Percentiles rank a stretch among this genome's conserved stretches.
Evolutionary conservation across 169 alveolate genomes (phyloP).

Genomic region (Plasmodium gonderi): DNA sequence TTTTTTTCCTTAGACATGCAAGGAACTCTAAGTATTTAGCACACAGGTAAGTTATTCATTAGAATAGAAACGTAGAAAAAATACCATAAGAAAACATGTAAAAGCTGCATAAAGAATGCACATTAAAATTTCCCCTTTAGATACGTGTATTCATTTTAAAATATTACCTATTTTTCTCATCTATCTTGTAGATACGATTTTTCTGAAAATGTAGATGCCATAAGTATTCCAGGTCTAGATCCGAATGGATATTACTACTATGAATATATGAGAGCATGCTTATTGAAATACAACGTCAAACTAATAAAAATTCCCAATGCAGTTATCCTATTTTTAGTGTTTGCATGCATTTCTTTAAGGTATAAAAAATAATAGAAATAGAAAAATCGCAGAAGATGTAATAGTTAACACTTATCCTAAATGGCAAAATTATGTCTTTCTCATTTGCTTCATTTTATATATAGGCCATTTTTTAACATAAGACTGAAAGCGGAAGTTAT

Average conservation of each 20-base stretch:
- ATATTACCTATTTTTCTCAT: neutral
- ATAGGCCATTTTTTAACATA: constrained; percentile 80
- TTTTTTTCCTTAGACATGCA: constrained; percentile 20
- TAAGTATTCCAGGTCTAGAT: constrained; percentile 83
- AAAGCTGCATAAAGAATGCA: neutral
- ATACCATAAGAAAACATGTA: constrained; percentile 7
- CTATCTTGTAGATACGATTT: constrained; percentile 82
- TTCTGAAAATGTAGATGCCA: constrained; percentile 81
- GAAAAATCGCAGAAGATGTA: neutral
- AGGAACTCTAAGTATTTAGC: constrained; percentile 74
- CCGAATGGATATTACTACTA: constrained; percentile 86
- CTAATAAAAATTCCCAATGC: constrained; percentile 83
- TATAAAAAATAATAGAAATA: constrained; percentile 3
- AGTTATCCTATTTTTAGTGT: constrained; percentile 79
- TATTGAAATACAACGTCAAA: constrained; percentile 80
- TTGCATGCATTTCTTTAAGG: constrained; percentile 78
- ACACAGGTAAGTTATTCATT: constrained; percentile 79
- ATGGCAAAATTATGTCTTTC: neutral
- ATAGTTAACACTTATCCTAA: neutral
- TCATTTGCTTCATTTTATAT: constrained; percentile 5
- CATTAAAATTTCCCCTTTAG: constrained; percentile 20
- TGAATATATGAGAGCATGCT: constrained; percentile 87
- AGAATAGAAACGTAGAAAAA: constrained; percentile 26
- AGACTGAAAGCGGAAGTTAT: constrained; percentile 80
- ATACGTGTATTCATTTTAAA: constrained; percentile 45